These are phyloP conservation scores for Coniochaeta ligniaria DNA, from an alignment of 2,329 filamentous ascomycete genomes.

Conservation along the genomic window DNA sequence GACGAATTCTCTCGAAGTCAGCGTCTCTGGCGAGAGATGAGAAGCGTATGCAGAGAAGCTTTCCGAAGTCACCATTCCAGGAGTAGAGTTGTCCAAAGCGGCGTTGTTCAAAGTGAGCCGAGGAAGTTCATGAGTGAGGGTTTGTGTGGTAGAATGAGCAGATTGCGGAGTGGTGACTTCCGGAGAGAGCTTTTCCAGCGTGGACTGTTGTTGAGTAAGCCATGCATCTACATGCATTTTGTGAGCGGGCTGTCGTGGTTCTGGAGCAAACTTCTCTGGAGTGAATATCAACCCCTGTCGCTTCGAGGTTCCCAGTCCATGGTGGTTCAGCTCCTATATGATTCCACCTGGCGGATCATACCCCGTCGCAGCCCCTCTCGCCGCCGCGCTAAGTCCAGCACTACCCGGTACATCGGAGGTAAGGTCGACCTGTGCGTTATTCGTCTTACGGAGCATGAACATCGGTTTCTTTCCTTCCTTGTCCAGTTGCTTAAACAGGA, in stretches of 20 bases:
- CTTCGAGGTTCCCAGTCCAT: background rate
- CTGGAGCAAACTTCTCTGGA: background rate
- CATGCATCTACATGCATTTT: background rate
- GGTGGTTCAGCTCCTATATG: slow-evolving; percentile 29
- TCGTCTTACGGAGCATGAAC: slow-evolving; percentile 87
- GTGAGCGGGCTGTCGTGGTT: background rate
- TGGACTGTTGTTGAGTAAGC: background rate
- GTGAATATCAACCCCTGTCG: background rate
- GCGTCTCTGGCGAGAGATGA: background rate
- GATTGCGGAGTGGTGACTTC: background rate
- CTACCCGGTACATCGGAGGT: slow-evolving; percentile 41
- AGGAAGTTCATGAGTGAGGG: background rate
- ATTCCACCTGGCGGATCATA: slow-evolving; percentile 56
- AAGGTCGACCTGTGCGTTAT: slow-evolving; percentile 40
- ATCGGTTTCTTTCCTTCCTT: slow-evolving; percentile 97
- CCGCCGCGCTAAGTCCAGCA: slow-evolving; percentile 38
- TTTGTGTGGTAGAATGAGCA: background rate
- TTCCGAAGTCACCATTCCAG: background rate
- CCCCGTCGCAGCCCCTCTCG: slow-evolving; percentile 35
- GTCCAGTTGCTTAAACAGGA: slow-evolving; percentile 94
- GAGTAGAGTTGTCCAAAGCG: background rate
- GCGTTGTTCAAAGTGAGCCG: background rate
- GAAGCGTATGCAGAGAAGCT: background rate
- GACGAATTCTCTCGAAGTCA: background rate
- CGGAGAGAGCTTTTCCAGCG: background rate